Evolutionary conservation across 108 stramenopile genomes (phyloP).

Genomic region (Mayamaea pseudoterrestris): DNA sequence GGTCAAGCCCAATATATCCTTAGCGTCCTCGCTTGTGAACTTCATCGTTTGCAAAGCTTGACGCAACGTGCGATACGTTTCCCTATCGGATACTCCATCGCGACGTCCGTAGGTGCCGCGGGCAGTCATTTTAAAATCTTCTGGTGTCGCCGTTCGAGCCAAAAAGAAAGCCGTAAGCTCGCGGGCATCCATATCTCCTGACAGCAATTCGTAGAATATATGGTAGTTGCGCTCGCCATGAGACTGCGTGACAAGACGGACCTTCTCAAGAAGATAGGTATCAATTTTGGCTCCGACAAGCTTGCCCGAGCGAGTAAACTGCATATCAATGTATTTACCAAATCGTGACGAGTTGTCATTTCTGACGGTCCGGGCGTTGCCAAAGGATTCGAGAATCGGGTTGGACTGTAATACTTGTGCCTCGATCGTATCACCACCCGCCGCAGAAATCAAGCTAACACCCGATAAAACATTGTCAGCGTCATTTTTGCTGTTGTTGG

Average conservation of each 20-base stretch:
- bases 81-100: constrained; percentile 72
- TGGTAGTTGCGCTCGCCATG: constrained; percentile 89
- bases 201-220: constrained; percentile 76
- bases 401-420: constrained; percentile 86
- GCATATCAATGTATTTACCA: constrained; percentile 92
- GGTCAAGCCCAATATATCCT: constrained; percentile 43
- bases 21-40: constrained; percentile 45
- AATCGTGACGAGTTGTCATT: constrained; percentile 83
- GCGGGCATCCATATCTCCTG: constrained; percentile 25
- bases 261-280: constrained; percentile 92
- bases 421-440: constrained; percentile 46
- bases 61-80: constrained; percentile 50
- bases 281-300: constrained; percentile 76
- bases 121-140: constrained; percentile 68
- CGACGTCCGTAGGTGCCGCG: constrained; percentile 65
- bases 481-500: constrained; percentile 4
- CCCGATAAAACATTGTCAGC: constrained; percentile 1
- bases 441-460: constrained; percentile 2
- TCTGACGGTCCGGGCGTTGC: constrained; percentile 85
- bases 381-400: constrained; percentile 94
- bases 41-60: constrained; percentile 38
- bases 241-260: constrained; percentile 69
- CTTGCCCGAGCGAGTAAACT: constrained; percentile 48
- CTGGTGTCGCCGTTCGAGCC: constrained; percentile 31
- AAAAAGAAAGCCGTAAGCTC: constrained; percentile 13